Evolutionary conservation across 768 basidiomycete species (phyloP), one percentile per base, ranked within the genome.

Genomic region (Royoungia palumana): DNA sequence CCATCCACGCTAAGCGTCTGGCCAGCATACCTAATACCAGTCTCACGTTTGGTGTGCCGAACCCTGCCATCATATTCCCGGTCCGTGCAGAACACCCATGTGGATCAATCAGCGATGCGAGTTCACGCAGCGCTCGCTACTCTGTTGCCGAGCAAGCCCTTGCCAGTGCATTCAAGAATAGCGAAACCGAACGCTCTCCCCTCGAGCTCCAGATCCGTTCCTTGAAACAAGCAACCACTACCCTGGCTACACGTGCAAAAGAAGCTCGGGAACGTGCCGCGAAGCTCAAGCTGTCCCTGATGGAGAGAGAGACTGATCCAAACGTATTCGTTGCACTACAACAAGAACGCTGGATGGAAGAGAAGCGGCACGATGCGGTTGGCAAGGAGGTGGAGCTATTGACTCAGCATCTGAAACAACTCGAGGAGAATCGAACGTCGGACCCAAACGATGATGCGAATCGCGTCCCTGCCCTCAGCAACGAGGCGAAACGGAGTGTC

Each of bases 261-360:
- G 77, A 79, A 22, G 72, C 77, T 2, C 68, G 71, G 47, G 70
- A 75, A 42, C 68, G 70, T 48, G 67, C 72, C 6, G 68, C 65
- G 38, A 71, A 67, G 46, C 65, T 80, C 28, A 72, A 72, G 13
- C 55, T 56, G 17, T 52, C 70, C 36, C 67, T 79, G 16, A 55
- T 63, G 1, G 68, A 74, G 42, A 66, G 73, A 43, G 69, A 68
- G 38, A 52, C 66, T 6, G 73, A 77, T 8, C 74, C 74, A 1
- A 58, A 50, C 6, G 54, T 54, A 16, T 75, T 71, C 49, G 61
- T 65, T 48, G 50, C 70, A 9, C 62, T 77, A 35, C 72, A 78
- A 50, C 70, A 69, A 1, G 70, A 78, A 41, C 72, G 76, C 25
- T 80, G 78, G 79, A 66, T 73, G 63, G 74, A 76, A 50, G 80